Conservation (phyloP, 2,329 filamentous ascomycete species). For the Claviceps digitariae region DNA sequence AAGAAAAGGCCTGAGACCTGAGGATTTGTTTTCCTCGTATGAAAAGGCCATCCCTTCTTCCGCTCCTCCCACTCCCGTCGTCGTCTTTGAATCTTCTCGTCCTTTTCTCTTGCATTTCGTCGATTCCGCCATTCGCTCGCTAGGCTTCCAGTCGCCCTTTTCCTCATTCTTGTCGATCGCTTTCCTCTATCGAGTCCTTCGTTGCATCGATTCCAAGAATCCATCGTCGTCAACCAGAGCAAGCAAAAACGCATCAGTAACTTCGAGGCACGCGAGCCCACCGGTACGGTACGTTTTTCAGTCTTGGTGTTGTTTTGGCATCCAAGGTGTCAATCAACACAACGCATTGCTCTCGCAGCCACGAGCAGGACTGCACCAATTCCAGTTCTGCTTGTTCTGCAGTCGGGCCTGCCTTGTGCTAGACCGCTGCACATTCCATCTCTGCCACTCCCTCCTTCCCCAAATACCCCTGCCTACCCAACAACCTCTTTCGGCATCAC, state of each 20-base stretch:
- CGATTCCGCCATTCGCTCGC: slow-evolving; percentile 27
- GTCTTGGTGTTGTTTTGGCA: background rate
- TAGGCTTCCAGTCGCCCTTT: slow-evolving; percentile 13
- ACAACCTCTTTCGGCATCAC: background rate
- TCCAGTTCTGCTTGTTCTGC: background rate
- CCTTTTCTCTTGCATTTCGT: slow-evolving; percentile 17
- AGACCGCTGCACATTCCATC: background rate
- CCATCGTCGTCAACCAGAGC: background rate
- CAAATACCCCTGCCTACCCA: background rate
- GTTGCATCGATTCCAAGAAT: background rate
- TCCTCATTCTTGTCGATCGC: slow-evolving; percentile 1
- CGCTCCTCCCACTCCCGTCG: slow-evolving; percentile 12
- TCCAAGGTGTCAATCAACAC: background rate
- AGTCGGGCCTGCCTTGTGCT: background rate
- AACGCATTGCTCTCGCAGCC: background rate
- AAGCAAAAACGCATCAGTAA: background rate
- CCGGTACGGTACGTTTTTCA: slow-evolving; percentile 1
- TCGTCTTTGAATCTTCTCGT: slow-evolving; percentile 14
- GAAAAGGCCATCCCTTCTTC: slow-evolving; percentile 11
- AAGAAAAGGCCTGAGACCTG: slow-evolving; percentile 1
- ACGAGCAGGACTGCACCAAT: background rate
- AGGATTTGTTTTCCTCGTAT: slow-evolving; percentile 1
- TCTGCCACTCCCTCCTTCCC: background rate
- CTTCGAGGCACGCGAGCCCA: background rate
- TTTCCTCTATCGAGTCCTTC: slow-evolving; percentile 2